Evolutionary conservation across 2,329 filamentous ascomycete genomes (phyloP), one percentile per base, ranked within the genome.

Genomic region (Colletotrichum viniferum): DNA sequence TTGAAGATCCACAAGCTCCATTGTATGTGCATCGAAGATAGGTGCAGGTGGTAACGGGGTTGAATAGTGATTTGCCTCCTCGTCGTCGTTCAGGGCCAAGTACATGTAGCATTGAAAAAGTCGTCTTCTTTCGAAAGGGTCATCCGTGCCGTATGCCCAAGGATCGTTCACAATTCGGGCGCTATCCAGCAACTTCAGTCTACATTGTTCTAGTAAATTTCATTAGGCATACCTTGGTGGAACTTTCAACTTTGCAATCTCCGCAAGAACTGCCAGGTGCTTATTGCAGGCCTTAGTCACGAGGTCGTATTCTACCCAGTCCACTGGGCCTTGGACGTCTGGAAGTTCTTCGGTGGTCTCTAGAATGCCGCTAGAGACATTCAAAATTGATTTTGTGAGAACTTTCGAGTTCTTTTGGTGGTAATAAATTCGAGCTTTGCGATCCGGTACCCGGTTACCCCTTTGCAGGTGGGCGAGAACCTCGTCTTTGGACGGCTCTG

Each of bases 1-100:
- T 80, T 95, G 93, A 77, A 95, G 93, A 12, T 93, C 90, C 61
- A 94, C 88, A 43, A 95, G 88, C 79, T 92, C 90, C 84, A 90
- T 89, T 2, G 87, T 91, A 61, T 88, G 87, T 0, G 89, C 89
- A 80, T 92, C 91, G 58, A 95, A 86, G 26, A 94, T 92, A 0
- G 92, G 92, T 3, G 91, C 93, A 77, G 93, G 91, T 21, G 89
- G 87, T 3, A 94, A 85, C 2, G 93, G 93, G 78, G 93, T 88
- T 1, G 93, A 90, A 79, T 94, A 94, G 81, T 94, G 92, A 24
- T 84, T 82, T 78, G 93, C 90, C 10, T 84, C 80, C 1, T 89
- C 78, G 79, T 94, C 92, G 34, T 86, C 83, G 5, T 91, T 91
- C 77, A 93, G 91, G 18, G 91, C 86, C 82, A 93, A 87, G 34